phyloP scores from a whole-genome alignment of 75 land plant genomes.

The Selaginella moellendorffii region DNA sequence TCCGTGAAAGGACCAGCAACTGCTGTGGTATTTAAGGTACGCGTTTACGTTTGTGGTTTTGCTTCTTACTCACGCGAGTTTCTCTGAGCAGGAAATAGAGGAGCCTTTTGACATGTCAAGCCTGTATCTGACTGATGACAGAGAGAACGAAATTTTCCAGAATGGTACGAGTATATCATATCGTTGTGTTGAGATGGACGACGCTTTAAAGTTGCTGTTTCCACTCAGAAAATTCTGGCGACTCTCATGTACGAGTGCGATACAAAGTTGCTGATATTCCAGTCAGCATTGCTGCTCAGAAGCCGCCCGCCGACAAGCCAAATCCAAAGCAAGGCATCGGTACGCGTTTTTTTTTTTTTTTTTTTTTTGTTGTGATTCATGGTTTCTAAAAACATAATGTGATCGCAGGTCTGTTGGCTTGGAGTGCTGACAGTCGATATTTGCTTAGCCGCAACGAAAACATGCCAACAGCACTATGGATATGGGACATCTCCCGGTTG shows the following conservation, averaged over 20 bases:
- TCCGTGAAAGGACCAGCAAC: slow-evolving; percentile 49
- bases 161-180: slow-evolving; percentile 3
- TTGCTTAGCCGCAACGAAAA: slow-evolving; percentile 83
- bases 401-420: slow-evolving; percentile 60
- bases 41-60: too few species aligned
- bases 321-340: slow-evolving; percentile 98
- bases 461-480: slow-evolving; percentile 90
- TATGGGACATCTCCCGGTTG: slow-evolving; percentile 68
- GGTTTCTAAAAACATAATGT: slow-evolving; percentile 1
- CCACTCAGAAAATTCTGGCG: slow-evolving; percentile 30
- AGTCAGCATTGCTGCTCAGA: slow-evolving; percentile 53
- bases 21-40: slow-evolving; percentile 82
- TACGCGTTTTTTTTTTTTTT: slow-evolving; percentile 25
- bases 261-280: slow-evolving; percentile 84
- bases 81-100: slow-evolving; percentile 94
- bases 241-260: slow-evolving; percentile 45
- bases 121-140: slow-evolving; percentile 13
- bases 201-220: slow-evolving; percentile 19
- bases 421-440: slow-evolving; percentile 89
- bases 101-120: slow-evolving; percentile 83
- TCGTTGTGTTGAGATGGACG: not conserved
- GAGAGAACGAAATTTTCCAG: slow-evolving; percentile 4
- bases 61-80: too few species aligned
- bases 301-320: slow-evolving; percentile 83
- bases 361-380: too few species aligned